Evolutionary conservation across 1,139 yeast species (phyloP), one percentile per base, ranked within the genome.

Genomic region (Nakaseomyces bracarensis): DNA sequence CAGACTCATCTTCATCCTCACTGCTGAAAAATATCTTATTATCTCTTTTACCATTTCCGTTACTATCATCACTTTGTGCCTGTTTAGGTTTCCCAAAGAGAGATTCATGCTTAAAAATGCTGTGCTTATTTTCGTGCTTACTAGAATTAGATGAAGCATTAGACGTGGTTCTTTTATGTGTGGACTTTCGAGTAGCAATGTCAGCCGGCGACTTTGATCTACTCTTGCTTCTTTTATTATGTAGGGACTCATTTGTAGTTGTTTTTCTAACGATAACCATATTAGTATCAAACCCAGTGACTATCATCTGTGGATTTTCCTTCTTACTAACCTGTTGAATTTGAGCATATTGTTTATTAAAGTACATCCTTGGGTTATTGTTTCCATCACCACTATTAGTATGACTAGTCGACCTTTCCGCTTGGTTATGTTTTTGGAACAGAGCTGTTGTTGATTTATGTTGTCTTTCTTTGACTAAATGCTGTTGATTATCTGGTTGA

Each of bases 1-100:
- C 63, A 3, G 64, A 58, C 35, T 55, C 55, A 16, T 54, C 58
- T 23, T 53, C 54, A 36, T 58, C 64, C 37, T 57, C 64, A 40
- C 62, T 58, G 40, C 62, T 57, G 41, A 55, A 57, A 38, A 57
- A 58, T 34, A 57, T 42, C 33, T 48, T 52, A 31, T 49, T 44
- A 31, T 33, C 36, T 11, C 21, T 33, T 33, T 11, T 33, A 2
- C 18, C 18, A 7, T 21, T 33, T n/a, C 18, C 29, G 11, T 37
- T 38, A 13, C 30, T 35, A 1, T 37, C 35, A 23, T 36, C 40
- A 15, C 25, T 16, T 8, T n/a, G 22, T 18, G 7, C 34, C 11
- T 19, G 21, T 20, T 33, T 42, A 18, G 46, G 49, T 14, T 41
- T 46, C 4, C 49, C 50, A 29, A 47, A 47, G 8, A 47, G 39